phyloP scores from a whole-genome alignment of 371 early-diverging fungal genomes.

The Mucor lusitanicus region DNA sequence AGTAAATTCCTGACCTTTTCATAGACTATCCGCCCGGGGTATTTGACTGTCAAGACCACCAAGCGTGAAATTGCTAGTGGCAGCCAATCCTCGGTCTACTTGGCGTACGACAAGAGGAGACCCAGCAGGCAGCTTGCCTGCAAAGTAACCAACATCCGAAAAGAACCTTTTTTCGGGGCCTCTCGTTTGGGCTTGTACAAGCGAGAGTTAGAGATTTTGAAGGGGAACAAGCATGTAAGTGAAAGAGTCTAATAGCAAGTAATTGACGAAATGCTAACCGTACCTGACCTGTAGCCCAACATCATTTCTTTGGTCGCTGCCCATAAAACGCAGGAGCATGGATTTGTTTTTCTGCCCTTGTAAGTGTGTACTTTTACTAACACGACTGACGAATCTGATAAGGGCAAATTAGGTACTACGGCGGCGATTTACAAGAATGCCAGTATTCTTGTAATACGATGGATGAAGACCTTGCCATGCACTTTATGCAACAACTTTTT shows the following conservation, averaged over 20 bases:
- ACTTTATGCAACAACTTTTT: slow-evolving; percentile 2
- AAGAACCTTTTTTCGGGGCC: neutral
- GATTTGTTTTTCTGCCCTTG: slow-evolving; percentile 6
- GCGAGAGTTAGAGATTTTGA: slow-evolving; percentile 4
- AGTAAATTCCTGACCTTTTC: too few species aligned
- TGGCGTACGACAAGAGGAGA: too few species aligned
- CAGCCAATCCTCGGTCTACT: too few species aligned
- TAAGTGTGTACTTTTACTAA: neutral
- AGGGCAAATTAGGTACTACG: neutral
- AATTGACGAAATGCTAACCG: neutral
- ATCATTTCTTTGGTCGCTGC: slow-evolving; percentile 3
- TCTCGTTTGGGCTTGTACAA: neutral
- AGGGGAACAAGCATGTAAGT: slow-evolving; percentile 17
- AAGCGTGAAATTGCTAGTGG: too few species aligned
- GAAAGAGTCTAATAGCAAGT: neutral
- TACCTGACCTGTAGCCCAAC: slow-evolving; percentile 5
- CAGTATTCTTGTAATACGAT: too few species aligned
- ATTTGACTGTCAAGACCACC: too few species aligned
- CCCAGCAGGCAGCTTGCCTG: slow-evolving; percentile 4
- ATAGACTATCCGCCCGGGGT: too few species aligned
- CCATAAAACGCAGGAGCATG: neutral
- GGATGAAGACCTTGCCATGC: neutral
- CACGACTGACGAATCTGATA: neutral
- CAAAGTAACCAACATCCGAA: neutral
- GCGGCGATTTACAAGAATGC: slow-evolving; percentile 3